phyloP scores from a whole-genome alignment of 106 monocot genomes.

The Dioscorea dumetorum region DNA sequence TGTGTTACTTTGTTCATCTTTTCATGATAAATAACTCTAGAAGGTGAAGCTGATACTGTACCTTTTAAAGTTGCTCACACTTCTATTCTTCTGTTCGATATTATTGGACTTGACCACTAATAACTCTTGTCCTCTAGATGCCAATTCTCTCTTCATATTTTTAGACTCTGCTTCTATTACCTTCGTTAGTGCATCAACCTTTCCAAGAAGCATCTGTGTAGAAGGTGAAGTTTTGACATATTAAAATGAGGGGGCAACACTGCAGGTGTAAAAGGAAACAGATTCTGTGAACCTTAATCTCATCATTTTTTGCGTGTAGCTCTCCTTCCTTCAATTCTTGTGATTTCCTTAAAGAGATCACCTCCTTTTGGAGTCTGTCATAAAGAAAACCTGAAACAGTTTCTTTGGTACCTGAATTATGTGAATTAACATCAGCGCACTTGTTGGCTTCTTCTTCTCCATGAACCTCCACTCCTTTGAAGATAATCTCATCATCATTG shows the following conservation, averaged over 20 bases:
- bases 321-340: constrained; percentile 21
- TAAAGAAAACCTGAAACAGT: constrained; percentile 41
- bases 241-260: no score
- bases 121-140: constrained; percentile 30
- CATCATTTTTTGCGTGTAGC: constrained; percentile 26
- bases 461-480: no score
- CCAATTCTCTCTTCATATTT: constrained; percentile 21
- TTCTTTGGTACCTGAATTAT: constrained; percentile 3
- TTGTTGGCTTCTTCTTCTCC: no score
- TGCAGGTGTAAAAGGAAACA: no score
- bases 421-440: no score
- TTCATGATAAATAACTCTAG: no score
- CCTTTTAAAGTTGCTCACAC: no score
- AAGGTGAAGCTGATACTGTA: no score
- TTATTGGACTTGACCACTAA: constrained; percentile 5
- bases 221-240: no score
- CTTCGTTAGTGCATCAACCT: constrained; percentile 25
- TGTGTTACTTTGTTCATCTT: no score
- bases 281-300: constrained; percentile 15
- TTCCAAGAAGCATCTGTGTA: constrained; percentile 28
- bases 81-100: constrained; percentile 2
- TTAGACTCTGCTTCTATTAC: background rate
- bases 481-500: background rate
- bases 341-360: constrained; percentile 26
- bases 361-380: constrained; percentile 45